Base-by-base conservation (phyloP, 2,329 filamentous ascomycete genomes). In the Blastomyces emzantsi region DNA sequence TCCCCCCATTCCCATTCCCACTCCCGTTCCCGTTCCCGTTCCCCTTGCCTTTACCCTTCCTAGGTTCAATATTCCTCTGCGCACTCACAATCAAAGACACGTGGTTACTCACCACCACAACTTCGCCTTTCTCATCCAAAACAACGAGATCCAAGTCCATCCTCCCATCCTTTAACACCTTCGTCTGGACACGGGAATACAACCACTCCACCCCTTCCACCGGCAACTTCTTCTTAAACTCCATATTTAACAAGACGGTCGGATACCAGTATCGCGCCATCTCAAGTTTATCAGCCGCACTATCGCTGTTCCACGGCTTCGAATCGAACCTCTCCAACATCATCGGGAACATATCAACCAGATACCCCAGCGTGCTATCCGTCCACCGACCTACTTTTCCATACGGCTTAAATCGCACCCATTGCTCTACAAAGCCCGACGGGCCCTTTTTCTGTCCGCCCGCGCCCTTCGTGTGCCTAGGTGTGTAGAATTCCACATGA, bases 61-160 rank as follows among this genome's bases (percentile, higher is more conserved):
- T 78, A 55, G 78, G 77, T 47, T 83, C 79, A n/a, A 76, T 75
- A 74, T 91, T 92, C 68, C 87, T 83, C 69, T 81, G 81, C n/a
- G 83, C 80, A 64, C 80, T 80, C 56, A 91, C 70, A 39, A 88
- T 82, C 71, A 91, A 77, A 25, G 81, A 82, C 65, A 90, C 82
- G 73, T 92, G 88, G 68, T 86, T 82, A 71, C 85, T 87, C 66
- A 90, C 70, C 1, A 87, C 87, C 36, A 92, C 81, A 49, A 91
- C 69, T 56, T 90, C 85, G 0, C 85, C 86, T 1, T 75, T 70
- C 45, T 81, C 81, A 75, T 92, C 87, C 72, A 87, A 74, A 2
- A 92, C 77, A 36, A 86, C 76, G 28, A 93, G 80, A 67, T 93
- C 88, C 56, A 92, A 71, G 77, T 95, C 90, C 72, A 90, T 87